A percentile compares a stretch with the other conserved stretches of the same genome.
Evolutionary conservation across 306 rosid genomes (phyloP).

Genomic region (Vicia villosa): DNA sequence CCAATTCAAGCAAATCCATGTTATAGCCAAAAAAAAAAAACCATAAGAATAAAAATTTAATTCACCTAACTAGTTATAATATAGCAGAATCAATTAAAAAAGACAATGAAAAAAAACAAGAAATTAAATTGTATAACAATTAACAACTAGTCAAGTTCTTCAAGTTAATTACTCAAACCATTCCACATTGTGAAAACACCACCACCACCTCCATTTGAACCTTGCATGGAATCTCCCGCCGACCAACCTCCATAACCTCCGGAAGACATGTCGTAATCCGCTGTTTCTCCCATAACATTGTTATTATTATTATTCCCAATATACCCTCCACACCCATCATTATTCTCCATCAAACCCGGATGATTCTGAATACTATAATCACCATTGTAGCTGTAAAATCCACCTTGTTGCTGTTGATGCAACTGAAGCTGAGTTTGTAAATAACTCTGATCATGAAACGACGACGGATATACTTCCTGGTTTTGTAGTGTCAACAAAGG

Average conservation of each 20-base stretch:
- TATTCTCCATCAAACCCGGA: conserved; percentile 60
- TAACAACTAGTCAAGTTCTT: neutral
- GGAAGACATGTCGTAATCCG: conserved; percentile 70
- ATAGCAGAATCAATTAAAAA: no score
- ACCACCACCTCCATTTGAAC: conserved; percentile 45
- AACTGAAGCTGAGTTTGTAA: conserved; percentile 83
- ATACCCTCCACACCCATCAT: neutral
- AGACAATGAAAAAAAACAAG: neutral
- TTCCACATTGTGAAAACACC: conserved; percentile 74
- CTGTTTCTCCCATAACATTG: conserved; percentile 55
- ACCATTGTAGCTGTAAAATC: conserved; percentile 34
- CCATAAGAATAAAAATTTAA: no score
- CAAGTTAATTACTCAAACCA: conserved; percentile 24
- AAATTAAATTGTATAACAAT: neutral
- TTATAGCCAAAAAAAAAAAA: no score
- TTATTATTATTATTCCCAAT: conserved; percentile 46
- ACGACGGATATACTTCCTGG: conserved; percentile 37
- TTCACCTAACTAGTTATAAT: no score
- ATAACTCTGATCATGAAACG: conserved; percentile 64
- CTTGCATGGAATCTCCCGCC: conserved; percentile 23
- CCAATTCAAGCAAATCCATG: no score
- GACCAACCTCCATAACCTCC: conserved; percentile 67
- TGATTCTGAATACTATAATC: conserved; percentile 51
- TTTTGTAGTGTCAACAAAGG: conserved; percentile 56
- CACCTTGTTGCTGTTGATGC: conserved; percentile 49